These are phyloP conservation scores for Penicillium italicum DNA, from an alignment of 2,329 filamentous ascomycete genomes.

Conservation along the genomic window DNA sequence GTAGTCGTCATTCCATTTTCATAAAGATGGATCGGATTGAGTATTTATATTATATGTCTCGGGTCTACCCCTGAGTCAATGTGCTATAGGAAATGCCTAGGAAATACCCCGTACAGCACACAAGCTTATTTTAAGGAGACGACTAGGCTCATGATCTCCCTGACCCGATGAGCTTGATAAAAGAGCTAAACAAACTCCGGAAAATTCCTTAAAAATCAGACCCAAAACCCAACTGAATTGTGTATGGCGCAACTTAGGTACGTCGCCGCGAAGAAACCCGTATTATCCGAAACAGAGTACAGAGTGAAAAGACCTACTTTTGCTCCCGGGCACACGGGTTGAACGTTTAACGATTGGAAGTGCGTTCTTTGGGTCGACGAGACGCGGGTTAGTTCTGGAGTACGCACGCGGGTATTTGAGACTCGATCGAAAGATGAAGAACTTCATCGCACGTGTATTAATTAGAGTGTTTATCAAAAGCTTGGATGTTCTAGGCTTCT, in stretches of 20 bases:
- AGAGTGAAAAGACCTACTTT: background rate
- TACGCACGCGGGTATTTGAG: too few species aligned
- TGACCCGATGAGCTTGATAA: background rate
- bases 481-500: too few species aligned
- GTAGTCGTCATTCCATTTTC: background rate
- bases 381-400: too few species aligned
- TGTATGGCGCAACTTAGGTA: background rate
- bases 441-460: too few species aligned
- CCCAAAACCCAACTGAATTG: background rate
- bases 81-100: background rate
- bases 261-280: too few species aligned
- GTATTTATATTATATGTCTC: background rate
- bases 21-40: background rate
- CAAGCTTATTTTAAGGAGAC: background rate
- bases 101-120: background rate
- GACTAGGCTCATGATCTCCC: background rate
- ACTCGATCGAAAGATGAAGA: too few species aligned
- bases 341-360: too few species aligned
- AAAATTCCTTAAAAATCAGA: background rate
- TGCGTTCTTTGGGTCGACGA: too few species aligned
- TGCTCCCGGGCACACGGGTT: background rate
- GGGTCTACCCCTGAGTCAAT: background rate
- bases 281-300: background rate
- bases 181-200: background rate
- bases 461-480: too few species aligned